Percentiles rank a stretch among this genome's conserved stretches.
Conservation (phyloP, 208 protist genomes). For the Porcisia hertigi region DNA sequence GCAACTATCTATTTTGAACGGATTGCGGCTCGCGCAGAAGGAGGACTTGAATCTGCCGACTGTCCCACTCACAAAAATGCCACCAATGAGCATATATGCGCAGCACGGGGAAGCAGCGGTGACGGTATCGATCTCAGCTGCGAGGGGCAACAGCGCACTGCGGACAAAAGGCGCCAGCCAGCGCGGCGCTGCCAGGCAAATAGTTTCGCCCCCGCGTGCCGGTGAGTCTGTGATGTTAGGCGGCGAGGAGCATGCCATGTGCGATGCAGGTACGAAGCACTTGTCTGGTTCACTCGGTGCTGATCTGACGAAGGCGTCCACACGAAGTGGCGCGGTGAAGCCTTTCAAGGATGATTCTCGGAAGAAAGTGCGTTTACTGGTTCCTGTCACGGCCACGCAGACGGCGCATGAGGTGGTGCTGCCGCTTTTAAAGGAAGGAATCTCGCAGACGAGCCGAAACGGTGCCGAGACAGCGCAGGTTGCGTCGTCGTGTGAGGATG, state of each 20-base stretch:
- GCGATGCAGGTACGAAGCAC: background rate
- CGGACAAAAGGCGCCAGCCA: background rate
- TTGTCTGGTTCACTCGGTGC: background rate
- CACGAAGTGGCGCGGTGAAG: background rate
- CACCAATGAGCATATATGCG: constrained; percentile 77
- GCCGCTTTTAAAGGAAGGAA: background rate
- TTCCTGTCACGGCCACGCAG: background rate
- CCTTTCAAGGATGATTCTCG: background rate
- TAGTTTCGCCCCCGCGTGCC: background rate
- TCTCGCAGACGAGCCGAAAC: background rate
- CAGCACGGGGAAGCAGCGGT: constrained; percentile 28
- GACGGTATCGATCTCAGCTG: constrained; percentile 10
- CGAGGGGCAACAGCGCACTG: background rate
- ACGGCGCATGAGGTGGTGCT: background rate
- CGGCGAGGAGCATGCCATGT: background rate
- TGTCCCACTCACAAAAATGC: constrained; percentile 66
- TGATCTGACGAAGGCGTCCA: background rate
- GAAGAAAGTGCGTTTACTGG: background rate
- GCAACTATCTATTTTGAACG: constrained; percentile 65
- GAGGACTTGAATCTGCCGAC: constrained; percentile 56
- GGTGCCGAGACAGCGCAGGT: background rate
- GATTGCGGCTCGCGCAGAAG: constrained; percentile 62
- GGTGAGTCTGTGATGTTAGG: background rate
- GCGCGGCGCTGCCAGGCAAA: background rate
- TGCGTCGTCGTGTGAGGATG: background rate